A percentile compares a stretch with the other conserved stretches of the same genome.
These are phyloP conservation scores for Begonia masoniana DNA, from an alignment of 306 rosid genomes.

Conservation along the genomic window DNA sequence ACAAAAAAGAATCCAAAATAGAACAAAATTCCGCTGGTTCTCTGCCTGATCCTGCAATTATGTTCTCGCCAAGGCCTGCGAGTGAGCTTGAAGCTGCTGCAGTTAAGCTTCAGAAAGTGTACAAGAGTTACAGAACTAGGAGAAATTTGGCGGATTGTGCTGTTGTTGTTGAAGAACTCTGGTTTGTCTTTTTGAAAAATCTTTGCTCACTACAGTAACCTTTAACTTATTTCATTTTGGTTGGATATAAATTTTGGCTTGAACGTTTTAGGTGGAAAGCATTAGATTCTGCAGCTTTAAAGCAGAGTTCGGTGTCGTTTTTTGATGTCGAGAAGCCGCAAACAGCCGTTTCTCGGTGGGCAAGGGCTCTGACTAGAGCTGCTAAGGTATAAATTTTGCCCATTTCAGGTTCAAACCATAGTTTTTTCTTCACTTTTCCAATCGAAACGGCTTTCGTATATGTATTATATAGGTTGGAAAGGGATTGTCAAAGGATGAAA, in stretches of 20 bases:
- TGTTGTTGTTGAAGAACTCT: constrained; percentile 74
- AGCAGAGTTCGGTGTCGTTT: constrained; percentile 68
- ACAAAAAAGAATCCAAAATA: constrained; percentile 24
- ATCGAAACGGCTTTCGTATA: background rate
- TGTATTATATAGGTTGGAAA: constrained; percentile 55
- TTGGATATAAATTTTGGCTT: too few relatives aligned
- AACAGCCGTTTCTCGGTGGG: constrained; percentile 73
- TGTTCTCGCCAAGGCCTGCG: constrained; percentile 47
- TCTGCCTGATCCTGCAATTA: constrained; percentile 34
- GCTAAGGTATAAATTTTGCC: constrained; percentile 42
- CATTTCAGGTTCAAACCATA: too few relatives aligned
- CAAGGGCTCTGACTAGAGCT: constrained; percentile 86
- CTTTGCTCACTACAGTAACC: background rate
- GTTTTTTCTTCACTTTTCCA: too few relatives aligned
- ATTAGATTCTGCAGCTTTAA: constrained; percentile 59
- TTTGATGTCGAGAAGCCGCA: constrained; percentile 60
- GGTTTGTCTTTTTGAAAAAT: constrained; percentile 33
- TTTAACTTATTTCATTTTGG: too few relatives aligned
- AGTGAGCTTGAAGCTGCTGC: constrained; percentile 80
- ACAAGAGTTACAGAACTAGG: constrained; percentile 79
- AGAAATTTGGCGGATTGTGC: constrained; percentile 96
- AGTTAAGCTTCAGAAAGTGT: constrained; percentile 62
- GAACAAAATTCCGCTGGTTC: constrained; percentile 31
- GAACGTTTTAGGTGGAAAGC: constrained; percentile 66
- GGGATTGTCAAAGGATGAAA: constrained; percentile 93